Evolutionary conservation across 2,329 filamentous ascomycete species (phyloP), one percentile per base, ranked within the genome.

Genomic region (Rachicladosporium sp.): DNA sequence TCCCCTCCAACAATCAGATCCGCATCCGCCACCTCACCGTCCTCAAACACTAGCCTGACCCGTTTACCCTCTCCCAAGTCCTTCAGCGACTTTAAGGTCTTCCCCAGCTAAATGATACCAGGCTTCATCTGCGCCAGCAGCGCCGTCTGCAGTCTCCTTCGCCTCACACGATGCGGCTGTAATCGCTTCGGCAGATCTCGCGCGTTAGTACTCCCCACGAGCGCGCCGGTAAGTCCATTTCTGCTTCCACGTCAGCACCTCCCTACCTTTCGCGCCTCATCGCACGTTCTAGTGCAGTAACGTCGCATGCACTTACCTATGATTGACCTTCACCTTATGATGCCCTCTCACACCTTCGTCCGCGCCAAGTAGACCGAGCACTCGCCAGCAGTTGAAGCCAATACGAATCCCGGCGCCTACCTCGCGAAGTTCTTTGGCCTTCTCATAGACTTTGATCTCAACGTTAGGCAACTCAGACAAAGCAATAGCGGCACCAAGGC

Each of bases 371-470:
- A 69, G 46, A 34, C 65, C 64, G 10, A 71, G 50, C 4, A 69
- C 62, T 33, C 59, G 66, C 68, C 67, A 71, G 10, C 61, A 61
- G 47, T 70, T 69, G 6, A 60, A 53, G 2, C 61, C 60, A 10
- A 70, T 63, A 34, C 58, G 62, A 40, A 71, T 68, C 0, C 67
- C 68, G 1, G 67, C 67, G 1, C 68, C 67, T 4, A 68, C 61
- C 46, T 71, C 67, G 27, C 65, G 52, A n/a, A 70, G 49, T 11
- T 63, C 53, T 5, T 45, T 55, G 1, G 65, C 65, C 41, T 69
- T 60, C 42, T 71, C 68, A 37, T 67, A 71, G 1, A 70, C 46
- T 0, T 51, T 59, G 3, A 67, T 58, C 11, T 64, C 49, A 6
- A 70, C 51, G 30, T 65, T 60, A 0, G 63, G 58, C 2, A 68